A percentile compares a stretch with the other conserved stretches of the same genome.
phyloP scores from a whole-genome alignment of 441 rosid genomes.

The Erysimum pusillum region DNA sequence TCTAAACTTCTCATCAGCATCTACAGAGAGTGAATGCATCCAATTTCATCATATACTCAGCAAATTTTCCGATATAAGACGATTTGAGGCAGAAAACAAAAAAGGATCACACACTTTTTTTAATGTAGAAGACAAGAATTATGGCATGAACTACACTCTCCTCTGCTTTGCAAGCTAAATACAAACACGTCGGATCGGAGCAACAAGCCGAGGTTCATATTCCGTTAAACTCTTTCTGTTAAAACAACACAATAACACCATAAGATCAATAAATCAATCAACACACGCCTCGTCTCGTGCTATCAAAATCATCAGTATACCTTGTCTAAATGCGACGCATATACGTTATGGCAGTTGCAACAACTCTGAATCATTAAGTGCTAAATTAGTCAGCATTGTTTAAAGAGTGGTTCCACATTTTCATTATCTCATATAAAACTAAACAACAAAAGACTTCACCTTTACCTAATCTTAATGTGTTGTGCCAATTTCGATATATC shows the following conservation, averaged over 20 bases:
- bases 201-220: conserved; percentile 92
- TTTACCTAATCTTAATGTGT: conserved; percentile 85
- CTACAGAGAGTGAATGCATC: conserved; percentile 52
- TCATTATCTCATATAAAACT: not conserved
- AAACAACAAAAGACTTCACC: conserved; percentile 52
- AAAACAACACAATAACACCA: conserved; percentile 21
- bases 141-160: conserved; percentile 96
- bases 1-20: conserved; percentile 78
- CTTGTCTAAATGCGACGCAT: conserved; percentile 95
- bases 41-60: conserved; percentile 1
- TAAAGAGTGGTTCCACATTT: not conserved
- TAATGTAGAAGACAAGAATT: conserved; percentile 71
- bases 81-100: conserved; percentile 4
- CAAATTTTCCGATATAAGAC: conserved; percentile 21
- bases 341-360: conserved; percentile 88
- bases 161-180: conserved; percentile 97
- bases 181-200: conserved; percentile 94
- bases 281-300: not conserved
- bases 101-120: conserved; percentile 55
- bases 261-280: conserved; percentile 11
- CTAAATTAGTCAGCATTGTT: conserved; percentile 28
- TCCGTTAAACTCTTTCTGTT: conserved; percentile 89
- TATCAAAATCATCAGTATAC: conserved; percentile 47
- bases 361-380: conserved; percentile 68
- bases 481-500: conserved; percentile 85